Base-by-base conservation (phyloP, 331 rosid genomes). In the Rosa hybrid region DNA sequence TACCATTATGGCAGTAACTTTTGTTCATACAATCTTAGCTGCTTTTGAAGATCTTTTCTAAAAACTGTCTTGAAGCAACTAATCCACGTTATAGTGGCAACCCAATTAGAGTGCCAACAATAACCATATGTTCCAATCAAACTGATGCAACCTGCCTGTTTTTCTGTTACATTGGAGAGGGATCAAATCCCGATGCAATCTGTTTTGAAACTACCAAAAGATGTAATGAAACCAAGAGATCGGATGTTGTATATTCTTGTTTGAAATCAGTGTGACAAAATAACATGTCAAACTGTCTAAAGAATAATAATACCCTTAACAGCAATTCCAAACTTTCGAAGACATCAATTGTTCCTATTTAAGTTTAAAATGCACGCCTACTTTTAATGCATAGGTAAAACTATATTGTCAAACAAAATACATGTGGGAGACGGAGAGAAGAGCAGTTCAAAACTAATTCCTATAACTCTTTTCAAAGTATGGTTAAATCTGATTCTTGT, bases 401-500 rank as follows among this genome's bases (percentile, higher is more conserved):
- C 50, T 60, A 76, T 62, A 76, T 17, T 62, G 72, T 46, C 72
- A 20, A 64, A 77, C 80, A 77, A 48, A 62, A 64, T 77, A 65
- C 64, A 48, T 2, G 18, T 14, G 34, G 21, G 78, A 7, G 71
- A 7, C 21, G 1, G 53, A n/a, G 49, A 7, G 56, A 57, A 60
- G 10, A 62, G 87, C 81, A 74, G 65, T 80, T 59, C 64, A 82
- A 80, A 45, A 75, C 39, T 51, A 49, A 75, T 25, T 83, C 73
- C 81, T 57, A 30, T 25, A 34, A 50, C 74, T 48, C 62, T 57
- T 77, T 54, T 21, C 14, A 20, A 42, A 25, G 80, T 64, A 12
- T 20, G 14, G 80, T 64, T 48, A 68, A 64, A 65, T 76, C 44
- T 44, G 54, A 39, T 17, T 78, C 71, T 53, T 78, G 78, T 67